These are phyloP conservation scores for Desmodesmus armatus DNA, from an alignment of 139 green algal genomes.

Conservation along the genomic window DNA sequence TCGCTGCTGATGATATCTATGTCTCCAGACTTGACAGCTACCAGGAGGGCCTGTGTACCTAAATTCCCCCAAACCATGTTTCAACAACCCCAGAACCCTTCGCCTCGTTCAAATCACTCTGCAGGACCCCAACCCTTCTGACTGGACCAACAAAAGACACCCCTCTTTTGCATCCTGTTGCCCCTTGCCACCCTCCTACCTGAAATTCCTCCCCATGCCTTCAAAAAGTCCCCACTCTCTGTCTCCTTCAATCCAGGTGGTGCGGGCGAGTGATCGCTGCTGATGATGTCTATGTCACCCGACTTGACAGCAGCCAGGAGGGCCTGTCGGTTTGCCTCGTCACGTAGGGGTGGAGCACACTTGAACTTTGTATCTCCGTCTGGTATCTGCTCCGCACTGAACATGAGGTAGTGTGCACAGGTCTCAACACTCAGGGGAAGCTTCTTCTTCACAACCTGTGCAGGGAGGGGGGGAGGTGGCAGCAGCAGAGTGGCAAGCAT, in stretches of 20 bases:
- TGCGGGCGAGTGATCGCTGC: constrained; percentile 93
- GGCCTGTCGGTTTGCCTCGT: background rate
- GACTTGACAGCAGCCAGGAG: constrained; percentile 29
- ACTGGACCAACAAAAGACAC: too few relatives aligned
- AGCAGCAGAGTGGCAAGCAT: background rate
- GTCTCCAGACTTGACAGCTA: constrained; percentile 25
- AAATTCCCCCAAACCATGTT: too few relatives aligned
- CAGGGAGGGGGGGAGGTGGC: background rate
- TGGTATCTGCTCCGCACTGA: constrained; percentile 78
- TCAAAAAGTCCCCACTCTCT: constrained; percentile 88
- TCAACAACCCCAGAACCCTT: too few relatives aligned
- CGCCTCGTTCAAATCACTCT: too few relatives aligned
- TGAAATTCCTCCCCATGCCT: constrained; percentile 95
- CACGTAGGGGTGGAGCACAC: constrained; percentile 88
- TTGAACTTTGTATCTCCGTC: constrained; percentile 87
- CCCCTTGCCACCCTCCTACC: too few relatives aligned
- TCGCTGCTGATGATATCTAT: constrained; percentile 74
- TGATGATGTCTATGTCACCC: constrained; percentile 48
- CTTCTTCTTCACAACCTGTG: constrained; percentile 50
- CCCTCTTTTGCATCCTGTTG: too few relatives aligned
- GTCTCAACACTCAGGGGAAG: constrained; percentile 91
- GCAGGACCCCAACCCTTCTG: too few relatives aligned
- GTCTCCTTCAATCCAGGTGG: constrained; percentile 80
- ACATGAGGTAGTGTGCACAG: constrained; percentile 95
- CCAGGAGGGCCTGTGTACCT: constrained; percentile 6